Base-by-base conservation (phyloP, 2,329 filamentous ascomycete genomes). In the Colletotrichum sp. region DNA sequence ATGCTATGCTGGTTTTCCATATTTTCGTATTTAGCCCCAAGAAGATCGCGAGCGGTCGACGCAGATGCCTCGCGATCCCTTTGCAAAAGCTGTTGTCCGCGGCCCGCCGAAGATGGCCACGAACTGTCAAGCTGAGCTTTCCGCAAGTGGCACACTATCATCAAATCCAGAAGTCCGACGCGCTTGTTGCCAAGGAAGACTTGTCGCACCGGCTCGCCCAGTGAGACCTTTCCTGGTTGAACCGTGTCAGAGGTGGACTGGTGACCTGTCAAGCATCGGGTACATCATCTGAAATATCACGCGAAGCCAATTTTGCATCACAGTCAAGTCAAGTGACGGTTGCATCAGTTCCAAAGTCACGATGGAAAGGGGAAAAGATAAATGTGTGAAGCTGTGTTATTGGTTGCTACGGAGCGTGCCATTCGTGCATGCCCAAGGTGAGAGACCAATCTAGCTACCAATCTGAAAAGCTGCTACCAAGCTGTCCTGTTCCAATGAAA, bases 1-100 rank as follows among this genome's bases (percentile, higher is more conserved):
- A 5, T 48, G 1, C 7, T 2, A 3, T 21, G n/a, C n/a, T 7
- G 43, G n/a, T 2, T 21, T 21, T 21, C 6, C 18, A 52, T 0
- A 13, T 13, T 7, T 21, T 12, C 6, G 43, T 4, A 21, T 52
- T 6, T 21, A n/a, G 4, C 3, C 4, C n/a, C 43, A 52, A 52
- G 43, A 5, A 52, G 13, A 21, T 52, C 10, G n/a, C 5, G 4
- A 21, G 6, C 18, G n/a, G 6, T 21, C 10, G n/a, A 52, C 16
- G 10, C 43, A 5, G 3, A 21, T 13, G n/a, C n/a, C 43, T 52
- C 1, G n/a, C 6, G n/a, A 52, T 3, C 6, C 6, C 12, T 24
- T 52, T 7, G n/a, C 3, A 12, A 52, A 21, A 52, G 8, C 12
- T 52, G 43, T 21, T 13, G n/a, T 21, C n/a, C 6, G 34, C 15